phyloP scores from a whole-genome alignment of 352 stramenopile genomes.

The Phytopythium kandeliae region DNA sequence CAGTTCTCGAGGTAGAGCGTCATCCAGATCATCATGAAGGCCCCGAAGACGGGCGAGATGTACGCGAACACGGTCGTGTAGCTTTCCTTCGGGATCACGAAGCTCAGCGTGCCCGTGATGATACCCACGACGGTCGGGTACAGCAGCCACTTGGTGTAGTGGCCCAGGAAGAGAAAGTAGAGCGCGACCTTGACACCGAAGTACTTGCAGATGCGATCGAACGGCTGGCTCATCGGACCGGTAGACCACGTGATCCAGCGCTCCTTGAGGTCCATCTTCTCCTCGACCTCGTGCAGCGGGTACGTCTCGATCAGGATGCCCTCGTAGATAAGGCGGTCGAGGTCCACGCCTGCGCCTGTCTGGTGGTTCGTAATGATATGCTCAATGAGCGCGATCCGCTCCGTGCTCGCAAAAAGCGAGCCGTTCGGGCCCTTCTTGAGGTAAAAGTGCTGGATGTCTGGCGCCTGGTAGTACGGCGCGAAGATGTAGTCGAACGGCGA shows the following conservation, averaged over 20 bases:
- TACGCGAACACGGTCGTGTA: constrained; percentile 69
- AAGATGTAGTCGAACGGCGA: constrained; percentile 84
- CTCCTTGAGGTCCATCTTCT: constrained; percentile 50
- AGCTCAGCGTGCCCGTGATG: constrained; percentile 81
- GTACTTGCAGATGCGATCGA: constrained; percentile 79
- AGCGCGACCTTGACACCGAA: constrained; percentile 93
- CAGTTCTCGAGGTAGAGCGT: constrained; percentile 88
- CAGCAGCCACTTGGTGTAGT: constrained; percentile 95
- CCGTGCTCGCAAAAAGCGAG: constrained; percentile 71
- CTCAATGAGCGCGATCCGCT: constrained; percentile 78
- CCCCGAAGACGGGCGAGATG: constrained; percentile 67
- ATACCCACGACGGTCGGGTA: constrained; percentile 90
- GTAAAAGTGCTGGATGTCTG: constrained; percentile 66
- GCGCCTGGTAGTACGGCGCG: constrained; percentile 68
- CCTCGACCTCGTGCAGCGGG: constrained; percentile 66
- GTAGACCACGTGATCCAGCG: constrained; percentile 70
- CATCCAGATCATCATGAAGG: constrained; percentile 89
- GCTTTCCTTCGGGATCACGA: constrained; percentile 31
- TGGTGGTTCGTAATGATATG: constrained; percentile 77
- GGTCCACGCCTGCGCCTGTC: constrained; percentile 55
- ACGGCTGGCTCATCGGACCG: constrained; percentile 71
- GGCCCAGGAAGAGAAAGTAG: constrained; percentile 97
- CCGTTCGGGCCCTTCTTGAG: constrained; percentile 45
- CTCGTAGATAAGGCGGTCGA: constrained; percentile 75
- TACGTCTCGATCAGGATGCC: constrained; percentile 72